Evolutionary conservation across 176 grass and related monocot species (phyloP).

Genomic region (Carex littledalei): DNA sequence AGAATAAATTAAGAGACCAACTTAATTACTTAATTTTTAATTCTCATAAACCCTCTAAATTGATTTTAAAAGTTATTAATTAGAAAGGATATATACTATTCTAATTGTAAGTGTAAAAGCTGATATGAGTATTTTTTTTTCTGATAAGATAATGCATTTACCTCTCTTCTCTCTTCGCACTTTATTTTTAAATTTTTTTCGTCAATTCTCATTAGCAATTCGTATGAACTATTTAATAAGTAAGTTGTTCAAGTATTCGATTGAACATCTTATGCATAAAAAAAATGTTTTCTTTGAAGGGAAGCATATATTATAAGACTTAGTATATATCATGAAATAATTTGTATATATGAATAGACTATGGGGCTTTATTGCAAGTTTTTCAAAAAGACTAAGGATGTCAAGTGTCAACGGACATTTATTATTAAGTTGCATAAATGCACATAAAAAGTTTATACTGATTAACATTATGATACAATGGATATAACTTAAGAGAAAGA

Average conservation of each 20-base stretch:
- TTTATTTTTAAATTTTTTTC: not conserved
- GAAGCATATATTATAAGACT: not conserved
- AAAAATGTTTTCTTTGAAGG: not conserved
- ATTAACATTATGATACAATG: too few relatives aligned
- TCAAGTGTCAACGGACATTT: too few relatives aligned
- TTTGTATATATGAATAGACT: not conserved
- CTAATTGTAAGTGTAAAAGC: not conserved
- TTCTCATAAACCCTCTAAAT: conserved; percentile 7
- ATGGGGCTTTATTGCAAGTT: not conserved
- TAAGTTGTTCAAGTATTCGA: not conserved
- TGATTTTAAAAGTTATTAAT: not conserved
- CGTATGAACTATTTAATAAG: not conserved
- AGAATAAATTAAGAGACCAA: not conserved
- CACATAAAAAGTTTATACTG: too few relatives aligned
- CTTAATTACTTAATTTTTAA: conserved; percentile 15
- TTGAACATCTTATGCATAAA: not conserved
- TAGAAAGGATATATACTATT: not conserved
- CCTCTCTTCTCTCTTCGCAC: not conserved
- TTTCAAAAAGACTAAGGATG: too few relatives aligned
- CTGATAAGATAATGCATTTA: not conserved
- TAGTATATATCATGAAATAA: not conserved
- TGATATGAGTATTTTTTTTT: not conserved
- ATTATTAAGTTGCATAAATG: too few relatives aligned
- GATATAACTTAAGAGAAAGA: too few relatives aligned
- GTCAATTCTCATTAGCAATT: not conserved